Conservation (phyloP, 768 basidiomycete genomes). For the Daedalea quercina region DNA sequence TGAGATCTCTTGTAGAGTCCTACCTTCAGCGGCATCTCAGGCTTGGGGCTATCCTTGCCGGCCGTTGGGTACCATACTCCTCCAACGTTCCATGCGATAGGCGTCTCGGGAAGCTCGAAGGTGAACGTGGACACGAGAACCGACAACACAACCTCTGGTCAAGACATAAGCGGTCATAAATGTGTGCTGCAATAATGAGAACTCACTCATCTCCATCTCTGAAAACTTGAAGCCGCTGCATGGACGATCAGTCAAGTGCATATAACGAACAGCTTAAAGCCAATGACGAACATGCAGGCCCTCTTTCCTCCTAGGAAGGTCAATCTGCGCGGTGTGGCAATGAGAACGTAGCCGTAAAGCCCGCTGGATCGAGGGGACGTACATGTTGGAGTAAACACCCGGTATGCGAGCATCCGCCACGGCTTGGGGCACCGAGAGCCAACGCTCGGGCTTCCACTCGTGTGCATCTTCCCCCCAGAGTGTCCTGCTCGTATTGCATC, state of each 20-base stretch:
- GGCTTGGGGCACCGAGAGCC: constrained; percentile 35
- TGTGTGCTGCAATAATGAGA: neutral
- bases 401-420: constrained; percentile 33
- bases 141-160: constrained; percentile 10
- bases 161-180: neutral
- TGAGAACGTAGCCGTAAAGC: too few species aligned
- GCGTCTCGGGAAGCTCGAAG: constrained; percentile 12
- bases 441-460: constrained; percentile 49
- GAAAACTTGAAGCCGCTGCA: constrained; percentile 18
- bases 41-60: constrained; percentile 7
- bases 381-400: constrained; percentile 40
- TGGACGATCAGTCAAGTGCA: neutral
- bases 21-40: constrained; percentile 13
- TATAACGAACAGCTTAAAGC: too few species aligned
- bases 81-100: constrained; percentile 14
- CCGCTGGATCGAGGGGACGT: neutral
- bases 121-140: constrained; percentile 10
- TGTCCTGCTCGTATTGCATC: constrained; percentile 32
- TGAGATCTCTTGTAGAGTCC: neutral
- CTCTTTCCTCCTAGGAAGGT: constrained; percentile 24
- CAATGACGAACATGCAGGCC: constrained; percentile 22
- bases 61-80: constrained; percentile 13
- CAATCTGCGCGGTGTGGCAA: constrained; percentile 21
- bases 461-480: constrained; percentile 42
- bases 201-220: constrained; percentile 17